Base-by-base conservation (phyloP, 495 filamentous ascomycete species). In the Polyplosphaeria fusca region DNA sequence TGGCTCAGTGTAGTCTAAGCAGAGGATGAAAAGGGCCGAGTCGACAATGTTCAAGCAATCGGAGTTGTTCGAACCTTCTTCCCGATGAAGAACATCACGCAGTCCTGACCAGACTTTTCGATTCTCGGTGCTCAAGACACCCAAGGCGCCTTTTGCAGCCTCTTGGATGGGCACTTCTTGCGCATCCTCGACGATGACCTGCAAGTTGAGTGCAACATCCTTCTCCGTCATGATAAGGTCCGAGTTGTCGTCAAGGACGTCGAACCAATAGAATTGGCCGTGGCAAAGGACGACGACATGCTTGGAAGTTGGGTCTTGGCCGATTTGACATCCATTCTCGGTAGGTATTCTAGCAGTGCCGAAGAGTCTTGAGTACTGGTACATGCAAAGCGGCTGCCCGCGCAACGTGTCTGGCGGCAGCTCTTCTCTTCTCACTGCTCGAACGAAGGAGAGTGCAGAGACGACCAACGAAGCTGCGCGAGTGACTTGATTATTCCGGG, bases 261-360 rank as follows among this genome's bases (percentile, higher is more conserved):
- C 93, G 64, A 97, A 98, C 92, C 93, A 98, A 67, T 98, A 98
- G 73, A 97, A 95, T 61, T 98, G 93, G 11, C 94, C 94, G 60
- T 89, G 88, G 66, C 90, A 95, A 70, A 97, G 76, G 22, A 97
- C 88, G n/a, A 96, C 86, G 40, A 97, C 77, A 70, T 98, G 93
- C 73, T 87, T 94, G 14, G 91, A 84, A 2, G 80, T 80, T 1
- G 89, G 86, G 67, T 96, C 91, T 67, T 96, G 92, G 59, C 89
- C 89, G 68, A 98, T 98, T 52, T 95, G 85, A 67, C 93, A 98
- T 9, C 93, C 93, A 70, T 92, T 88, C 27, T 96, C 89, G 24
- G 93, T 96, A 0, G 93, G 93, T 16, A 98, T 85, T 59, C 93
- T 86, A 52, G 93, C 91, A 1, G 94, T 97, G 53, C 93, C 93